Evolutionary conservation across 345 rosid species (phyloP).

Genomic region (Durio zibethinus): DNA sequence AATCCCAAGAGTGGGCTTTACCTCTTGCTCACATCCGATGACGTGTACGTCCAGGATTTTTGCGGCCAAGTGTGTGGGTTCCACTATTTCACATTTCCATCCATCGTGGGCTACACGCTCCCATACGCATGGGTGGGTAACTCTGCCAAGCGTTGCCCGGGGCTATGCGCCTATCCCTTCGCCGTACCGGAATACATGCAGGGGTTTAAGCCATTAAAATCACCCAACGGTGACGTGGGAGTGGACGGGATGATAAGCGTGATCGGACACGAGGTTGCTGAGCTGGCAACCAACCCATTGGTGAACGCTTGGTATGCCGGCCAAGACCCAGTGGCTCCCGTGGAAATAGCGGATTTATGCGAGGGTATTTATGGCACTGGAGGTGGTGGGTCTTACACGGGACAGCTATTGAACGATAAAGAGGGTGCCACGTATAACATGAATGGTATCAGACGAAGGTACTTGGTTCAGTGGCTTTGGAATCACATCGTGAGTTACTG

Average conservation of each 20-base stretch:
- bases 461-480: slow-evolving; percentile 96
- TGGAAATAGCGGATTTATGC: slow-evolving; percentile 90
- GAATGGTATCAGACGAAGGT: slow-evolving; percentile 80
- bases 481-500: slow-evolving; percentile 74
- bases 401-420: slow-evolving; percentile 62
- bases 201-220: slow-evolving; percentile 59
- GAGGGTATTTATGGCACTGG: slow-evolving; percentile 98
- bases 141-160: slow-evolving; percentile 84
- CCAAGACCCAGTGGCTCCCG: slow-evolving; percentile 78
- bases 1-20: slow-evolving; percentile 73
- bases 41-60: slow-evolving; percentile 93
- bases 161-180: slow-evolving; percentile 92
- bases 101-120: slow-evolving; percentile 85
- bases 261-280: slow-evolving; percentile 91
- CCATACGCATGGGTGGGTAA: slow-evolving; percentile 99
- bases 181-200: slow-evolving; percentile 65
- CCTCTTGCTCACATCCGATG: slow-evolving; percentile 76
- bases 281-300: slow-evolving; percentile 88
- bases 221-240: slow-evolving; percentile 86
- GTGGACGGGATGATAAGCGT: slow-evolving; percentile 97
- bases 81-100: slow-evolving; percentile 94
- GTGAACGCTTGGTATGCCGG: slow-evolving; percentile 99
- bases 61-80: slow-evolving; percentile 94
- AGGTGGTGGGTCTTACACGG: slow-evolving; percentile 96
- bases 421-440: slow-evolving; percentile 86